Percentiles rank a stretch among this genome's conserved stretches.
These are phyloP conservation scores for Leptographium radiaticola DNA, from an alignment of 2,329 filamentous ascomycete species.

Conservation along the genomic window DNA sequence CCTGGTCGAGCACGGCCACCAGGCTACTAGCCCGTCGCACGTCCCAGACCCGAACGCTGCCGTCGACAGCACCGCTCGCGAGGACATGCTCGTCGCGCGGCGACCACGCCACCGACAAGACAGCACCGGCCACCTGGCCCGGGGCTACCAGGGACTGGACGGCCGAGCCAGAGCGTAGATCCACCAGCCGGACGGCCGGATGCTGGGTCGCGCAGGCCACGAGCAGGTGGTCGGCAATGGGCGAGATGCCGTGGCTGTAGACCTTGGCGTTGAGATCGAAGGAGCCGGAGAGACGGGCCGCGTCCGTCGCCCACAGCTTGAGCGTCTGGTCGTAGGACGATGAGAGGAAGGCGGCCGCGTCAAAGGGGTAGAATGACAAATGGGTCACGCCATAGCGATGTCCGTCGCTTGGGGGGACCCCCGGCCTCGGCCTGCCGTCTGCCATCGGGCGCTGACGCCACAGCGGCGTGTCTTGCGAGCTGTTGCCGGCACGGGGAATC, in stretches of 20 bases:
- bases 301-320: conserved; percentile 60
- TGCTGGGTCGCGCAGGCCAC: conserved; percentile 84
- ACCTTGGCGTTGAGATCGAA: conserved; percentile 57
- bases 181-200: conserved; percentile 70
- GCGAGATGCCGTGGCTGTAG: conserved; percentile 67
- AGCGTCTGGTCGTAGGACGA: conserved; percentile 67
- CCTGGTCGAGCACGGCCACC: conserved; percentile 68
- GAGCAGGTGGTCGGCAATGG: conserved; percentile 58
- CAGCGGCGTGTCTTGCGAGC: not conserved
- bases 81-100: conserved; percentile 68
- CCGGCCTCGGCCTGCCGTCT: not conserved
- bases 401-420: not conserved
- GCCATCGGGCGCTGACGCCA: not conserved
- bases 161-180: conserved; percentile 68
- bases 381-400: conserved; percentile 66
- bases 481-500: conserved; percentile 26
- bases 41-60: conserved; percentile 76
- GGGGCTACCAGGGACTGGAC: conserved; percentile 61
- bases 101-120: conserved; percentile 67
- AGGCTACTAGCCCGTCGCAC: conserved; percentile 65
- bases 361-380: conserved; percentile 66
- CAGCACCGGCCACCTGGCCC: conserved; percentile 39
- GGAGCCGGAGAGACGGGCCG: conserved; percentile 45
- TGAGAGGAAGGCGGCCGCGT: conserved; percentile 61
- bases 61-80: conserved; percentile 74